phyloP scores from a whole-genome alignment of 169 alveolate species.

The Plasmodium coatneyi region DNA sequence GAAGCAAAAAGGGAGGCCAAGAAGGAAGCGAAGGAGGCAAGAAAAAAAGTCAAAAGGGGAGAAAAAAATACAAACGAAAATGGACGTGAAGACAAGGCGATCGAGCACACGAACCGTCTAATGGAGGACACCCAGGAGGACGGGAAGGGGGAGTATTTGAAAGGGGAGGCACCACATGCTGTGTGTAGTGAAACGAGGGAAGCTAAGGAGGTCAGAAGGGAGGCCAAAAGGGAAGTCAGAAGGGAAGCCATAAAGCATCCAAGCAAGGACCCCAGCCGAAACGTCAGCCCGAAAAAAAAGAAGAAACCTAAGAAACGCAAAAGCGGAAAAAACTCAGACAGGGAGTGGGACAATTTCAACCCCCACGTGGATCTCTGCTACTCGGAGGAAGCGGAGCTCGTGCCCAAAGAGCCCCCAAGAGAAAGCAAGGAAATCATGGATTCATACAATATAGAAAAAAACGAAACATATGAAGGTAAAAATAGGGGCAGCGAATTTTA shows the following conservation, averaged over 20 bases:
- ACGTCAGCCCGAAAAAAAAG: background rate
- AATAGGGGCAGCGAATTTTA: background rate
- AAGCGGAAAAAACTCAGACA: slow-evolving; percentile 21
- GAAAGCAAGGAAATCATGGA: background rate
- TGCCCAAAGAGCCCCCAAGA: background rate
- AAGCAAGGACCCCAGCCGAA: background rate
- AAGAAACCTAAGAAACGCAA: background rate
- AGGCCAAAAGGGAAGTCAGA: background rate
- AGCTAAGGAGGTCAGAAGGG: slow-evolving; percentile 4
- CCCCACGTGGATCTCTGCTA: slow-evolving; percentile 26
- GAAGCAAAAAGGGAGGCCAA: background rate
- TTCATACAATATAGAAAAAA: background rate
- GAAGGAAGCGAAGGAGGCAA: too few relatives aligned
- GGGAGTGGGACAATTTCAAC: slow-evolving; percentile 60
- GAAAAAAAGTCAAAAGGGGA: background rate
- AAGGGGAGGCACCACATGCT: background rate
- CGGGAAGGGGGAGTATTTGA: background rate
- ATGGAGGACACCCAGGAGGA: background rate
- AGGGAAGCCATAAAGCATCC: background rate
- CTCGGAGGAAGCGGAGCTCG: background rate
- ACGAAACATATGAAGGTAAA: background rate
- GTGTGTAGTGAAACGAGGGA: background rate
- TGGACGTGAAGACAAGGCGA: background rate
- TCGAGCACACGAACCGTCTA: background rate
- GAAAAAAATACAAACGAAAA: background rate